A percentile compares a stretch with the other conserved stretches of the same genome.
Evolutionary conservation across 768 basidiomycete genomes (phyloP).

Genomic region (Amanita phalloides): DNA sequence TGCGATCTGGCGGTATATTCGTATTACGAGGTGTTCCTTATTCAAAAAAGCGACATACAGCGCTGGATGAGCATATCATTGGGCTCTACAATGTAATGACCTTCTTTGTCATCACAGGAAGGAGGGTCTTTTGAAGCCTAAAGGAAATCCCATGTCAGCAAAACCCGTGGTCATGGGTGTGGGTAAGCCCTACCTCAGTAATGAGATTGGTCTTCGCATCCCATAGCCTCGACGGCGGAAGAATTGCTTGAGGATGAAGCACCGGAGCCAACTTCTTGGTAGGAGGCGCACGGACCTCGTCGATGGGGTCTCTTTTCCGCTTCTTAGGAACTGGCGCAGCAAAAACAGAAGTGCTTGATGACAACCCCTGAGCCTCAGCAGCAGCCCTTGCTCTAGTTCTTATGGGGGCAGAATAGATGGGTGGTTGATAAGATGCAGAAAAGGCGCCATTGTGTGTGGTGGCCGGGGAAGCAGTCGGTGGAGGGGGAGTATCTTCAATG

Average conservation of each 20-base stretch:
- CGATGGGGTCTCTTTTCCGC: slow-evolving; percentile 68
- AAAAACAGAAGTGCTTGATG: slow-evolving; percentile 51
- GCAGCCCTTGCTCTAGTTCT: slow-evolving; percentile 80
- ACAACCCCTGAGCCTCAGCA: slow-evolving; percentile 73
- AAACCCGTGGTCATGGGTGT: slow-evolving; percentile 10
- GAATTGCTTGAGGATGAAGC: slow-evolving; percentile 37
- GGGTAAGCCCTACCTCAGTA: slow-evolving; percentile 43
- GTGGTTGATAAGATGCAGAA: slow-evolving; percentile 75
- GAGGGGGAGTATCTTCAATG: slow-evolving; percentile 86
- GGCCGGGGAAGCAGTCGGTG: slow-evolving; percentile 70
- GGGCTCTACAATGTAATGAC: slow-evolving; percentile 92
- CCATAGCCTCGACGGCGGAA: slow-evolving; percentile 52
- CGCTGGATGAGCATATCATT: slow-evolving; percentile 83
- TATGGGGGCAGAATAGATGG: slow-evolving; percentile 63
- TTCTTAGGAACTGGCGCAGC: slow-evolving; percentile 73
- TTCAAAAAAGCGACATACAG: slow-evolving; percentile 41
- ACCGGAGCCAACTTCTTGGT: slow-evolving; percentile 49
- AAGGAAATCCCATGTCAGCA: slow-evolving; percentile 17
- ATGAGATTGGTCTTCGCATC: slow-evolving; percentile 53
- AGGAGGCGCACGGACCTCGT: slow-evolving; percentile 59
- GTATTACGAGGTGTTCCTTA: slow-evolving; percentile 7
- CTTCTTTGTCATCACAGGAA: slow-evolving; percentile 94
- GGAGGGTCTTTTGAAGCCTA: slow-evolving; percentile 53
- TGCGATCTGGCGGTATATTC: slow-evolving; percentile 56
- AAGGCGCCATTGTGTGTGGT: slow-evolving; percentile 60